phyloP scores from a whole-genome alignment of 331 rosid genomes.

The Cydonia oblonga region DNA sequence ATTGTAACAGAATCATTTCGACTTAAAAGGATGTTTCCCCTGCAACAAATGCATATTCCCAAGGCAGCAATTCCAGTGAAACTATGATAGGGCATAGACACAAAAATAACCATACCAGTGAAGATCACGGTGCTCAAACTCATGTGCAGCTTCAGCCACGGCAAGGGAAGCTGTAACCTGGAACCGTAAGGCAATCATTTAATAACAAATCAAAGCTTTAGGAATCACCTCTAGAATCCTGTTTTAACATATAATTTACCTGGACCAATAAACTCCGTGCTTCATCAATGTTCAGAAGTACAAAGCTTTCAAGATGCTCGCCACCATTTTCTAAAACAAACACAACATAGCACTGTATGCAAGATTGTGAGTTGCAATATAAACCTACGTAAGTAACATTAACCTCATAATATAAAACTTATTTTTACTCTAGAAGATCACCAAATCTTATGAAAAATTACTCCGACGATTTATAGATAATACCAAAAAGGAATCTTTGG shows the following conservation, averaged over 20 bases:
- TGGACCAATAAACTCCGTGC: constrained; percentile 63
- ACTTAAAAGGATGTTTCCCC: constrained; percentile 85
- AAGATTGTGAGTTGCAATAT: constrained; percentile 17
- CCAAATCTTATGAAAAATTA: neutral
- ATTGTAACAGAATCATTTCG: constrained; percentile 45
- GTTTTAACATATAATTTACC: constrained; percentile 35
- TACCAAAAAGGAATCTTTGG: neutral
- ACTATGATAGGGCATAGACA: constrained; percentile 3
- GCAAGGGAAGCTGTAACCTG: constrained; percentile 84
- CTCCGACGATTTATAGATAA: neutral
- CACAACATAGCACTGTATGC: constrained; percentile 51
- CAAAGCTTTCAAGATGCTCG: constrained; percentile 87
- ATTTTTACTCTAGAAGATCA: neutral
- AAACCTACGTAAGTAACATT: neutral
- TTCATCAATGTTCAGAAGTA: constrained; percentile 59
- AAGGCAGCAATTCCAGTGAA: constrained; percentile 13
- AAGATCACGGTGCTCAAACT: constrained; percentile 95
- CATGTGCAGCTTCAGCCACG: constrained; percentile 91
- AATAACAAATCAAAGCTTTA: constrained; percentile 10
- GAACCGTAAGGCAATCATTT: constrained; percentile 9
- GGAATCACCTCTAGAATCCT: constrained; percentile 5
- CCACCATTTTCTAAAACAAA: constrained; percentile 80
- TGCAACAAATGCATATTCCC: constrained; percentile 22
- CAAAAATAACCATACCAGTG: constrained; percentile 54
- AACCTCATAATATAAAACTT: neutral